Conservation (phyloP, 2,329 filamentous ascomycete genomes). For the Monilinia fructicola region DNA sequence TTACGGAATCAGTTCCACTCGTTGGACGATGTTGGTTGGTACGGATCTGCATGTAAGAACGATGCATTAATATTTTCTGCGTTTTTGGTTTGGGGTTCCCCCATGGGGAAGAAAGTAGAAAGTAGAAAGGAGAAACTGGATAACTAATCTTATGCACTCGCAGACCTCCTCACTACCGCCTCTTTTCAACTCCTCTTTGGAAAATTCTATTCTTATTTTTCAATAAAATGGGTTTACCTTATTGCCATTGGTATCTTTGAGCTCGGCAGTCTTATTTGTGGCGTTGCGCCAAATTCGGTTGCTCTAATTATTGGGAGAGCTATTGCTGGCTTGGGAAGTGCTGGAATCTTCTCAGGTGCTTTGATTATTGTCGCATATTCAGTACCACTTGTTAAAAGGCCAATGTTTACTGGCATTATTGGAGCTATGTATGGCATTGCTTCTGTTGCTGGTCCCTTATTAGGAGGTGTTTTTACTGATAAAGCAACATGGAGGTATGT, state of each 20-base stretch:
- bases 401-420: conserved; percentile 24
- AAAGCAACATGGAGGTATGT: conserved; percentile 41
- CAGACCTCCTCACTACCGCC: conserved; percentile 21
- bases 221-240: conserved; percentile 42
- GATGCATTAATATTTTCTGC: conserved; percentile 35
- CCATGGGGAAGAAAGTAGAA: neutral
- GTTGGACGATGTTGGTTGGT: conserved; percentile 55
- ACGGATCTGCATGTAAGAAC: conserved; percentile 54
- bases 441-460: conserved; percentile 34
- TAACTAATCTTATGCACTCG: neutral
- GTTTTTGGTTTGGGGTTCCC: neutral
- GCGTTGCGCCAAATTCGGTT: conserved; percentile 39
- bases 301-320: conserved; percentile 43
- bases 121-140: neutral
- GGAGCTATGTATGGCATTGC: conserved; percentile 50
- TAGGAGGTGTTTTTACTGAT: conserved; percentile 41
- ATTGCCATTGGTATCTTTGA: conserved; percentile 41
- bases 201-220: conserved; percentile 40
- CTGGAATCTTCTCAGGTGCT: conserved; percentile 35
- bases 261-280: conserved; percentile 40
- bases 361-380: conserved; percentile 34
- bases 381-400: conserved; percentile 29
- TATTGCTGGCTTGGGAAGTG: conserved; percentile 37
- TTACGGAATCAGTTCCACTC: conserved; percentile 53
- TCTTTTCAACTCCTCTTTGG: conserved; percentile 37